Conservation (phyloP, 73 alveolate species). For the Stentor coeruleus region DNA sequence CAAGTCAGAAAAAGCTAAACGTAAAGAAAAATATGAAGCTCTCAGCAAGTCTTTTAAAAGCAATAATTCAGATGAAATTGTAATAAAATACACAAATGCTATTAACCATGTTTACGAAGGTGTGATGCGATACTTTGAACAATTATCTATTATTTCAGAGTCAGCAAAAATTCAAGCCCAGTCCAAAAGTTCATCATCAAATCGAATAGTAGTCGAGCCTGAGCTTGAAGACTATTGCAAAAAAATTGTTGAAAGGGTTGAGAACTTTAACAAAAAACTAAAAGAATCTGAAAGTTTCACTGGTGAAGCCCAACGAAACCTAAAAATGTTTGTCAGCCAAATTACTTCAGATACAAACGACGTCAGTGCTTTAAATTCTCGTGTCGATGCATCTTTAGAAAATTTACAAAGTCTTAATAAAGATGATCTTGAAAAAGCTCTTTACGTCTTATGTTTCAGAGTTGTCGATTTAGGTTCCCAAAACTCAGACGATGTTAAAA, state of each 20-base stretch:
- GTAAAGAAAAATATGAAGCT: too few species aligned
- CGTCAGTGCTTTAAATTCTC: not conserved
- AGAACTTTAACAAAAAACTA: not conserved
- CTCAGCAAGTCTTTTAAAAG: too few species aligned
- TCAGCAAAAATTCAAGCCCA: too few species aligned
- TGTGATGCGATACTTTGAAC: too few species aligned
- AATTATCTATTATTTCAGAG: too few species aligned
- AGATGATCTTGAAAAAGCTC: not conserved
- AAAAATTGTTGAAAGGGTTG: not conserved
- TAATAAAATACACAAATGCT: too few species aligned
- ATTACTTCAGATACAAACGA: not conserved
- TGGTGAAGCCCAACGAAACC: not conserved
- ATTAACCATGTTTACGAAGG: too few species aligned
- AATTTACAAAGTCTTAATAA: not conserved
- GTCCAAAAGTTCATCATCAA: too few species aligned
- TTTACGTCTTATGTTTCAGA: not conserved
- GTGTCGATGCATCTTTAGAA: not conserved
- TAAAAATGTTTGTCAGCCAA: not conserved
- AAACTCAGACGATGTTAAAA: not conserved
- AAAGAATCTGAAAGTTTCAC: not conserved
- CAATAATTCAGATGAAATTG: too few species aligned
- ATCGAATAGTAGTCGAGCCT: not conserved
- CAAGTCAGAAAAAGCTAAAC: too few species aligned
- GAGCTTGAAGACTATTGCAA: not conserved
- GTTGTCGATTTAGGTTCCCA: not conserved